Conservation (phyloP, 2,329 filamentous ascomycete genomes). For the Aureobasidium vineae region DNA sequence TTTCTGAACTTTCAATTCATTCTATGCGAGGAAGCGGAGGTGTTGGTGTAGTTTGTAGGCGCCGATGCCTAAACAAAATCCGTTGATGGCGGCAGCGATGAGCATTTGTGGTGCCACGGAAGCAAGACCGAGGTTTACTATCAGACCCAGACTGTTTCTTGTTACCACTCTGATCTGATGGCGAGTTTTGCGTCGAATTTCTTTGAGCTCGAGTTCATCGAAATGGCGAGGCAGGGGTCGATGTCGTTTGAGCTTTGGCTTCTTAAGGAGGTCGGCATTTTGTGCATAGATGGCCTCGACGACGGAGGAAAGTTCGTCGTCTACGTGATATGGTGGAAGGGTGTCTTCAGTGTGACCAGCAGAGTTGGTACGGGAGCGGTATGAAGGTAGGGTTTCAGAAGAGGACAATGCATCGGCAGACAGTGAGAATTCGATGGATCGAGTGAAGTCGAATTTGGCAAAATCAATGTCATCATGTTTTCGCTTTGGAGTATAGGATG, state of each 20-base stretch:
- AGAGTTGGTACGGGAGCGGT: conserved; percentile 4
- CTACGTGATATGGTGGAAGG: not conserved
- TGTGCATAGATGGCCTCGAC: not conserved
- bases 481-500: not conserved
- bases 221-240: conserved; percentile 7
- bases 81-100: conserved; percentile 21
- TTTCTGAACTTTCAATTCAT: conserved; percentile 18
- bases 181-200: conserved; percentile 18
- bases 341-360: not conserved
- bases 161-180: conserved; percentile 20
- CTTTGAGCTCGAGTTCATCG: not conserved
- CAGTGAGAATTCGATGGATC: conserved; percentile 1
- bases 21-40: not conserved
- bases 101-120: conserved; percentile 23
- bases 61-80: conserved; percentile 13
- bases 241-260: conserved; percentile 12
- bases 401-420: not conserved
- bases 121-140: conserved; percentile 9
- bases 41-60: conserved; percentile 16
- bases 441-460: conserved; percentile 13
- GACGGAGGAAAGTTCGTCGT: conserved; percentile 4
- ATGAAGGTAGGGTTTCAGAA: not conserved
- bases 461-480: not conserved
- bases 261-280: conserved; percentile 6
- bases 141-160: conserved; percentile 6